phyloP scores from a whole-genome alignment of 805 yeast genomes.

The Ogataea haglerorum region DNA sequence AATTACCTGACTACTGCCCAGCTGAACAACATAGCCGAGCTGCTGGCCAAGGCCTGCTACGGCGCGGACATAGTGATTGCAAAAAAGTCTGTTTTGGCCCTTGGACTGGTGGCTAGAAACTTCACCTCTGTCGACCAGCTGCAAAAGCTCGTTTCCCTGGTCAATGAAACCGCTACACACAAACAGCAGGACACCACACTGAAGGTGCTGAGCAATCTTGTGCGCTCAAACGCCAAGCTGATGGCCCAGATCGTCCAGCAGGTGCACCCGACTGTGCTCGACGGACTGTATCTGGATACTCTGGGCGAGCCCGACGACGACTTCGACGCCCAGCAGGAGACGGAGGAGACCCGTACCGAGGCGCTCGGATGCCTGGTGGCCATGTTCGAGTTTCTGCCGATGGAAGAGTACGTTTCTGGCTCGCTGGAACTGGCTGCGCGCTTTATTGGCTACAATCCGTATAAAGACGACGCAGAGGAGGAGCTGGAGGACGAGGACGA shows the following conservation, averaged over 20 bases:
- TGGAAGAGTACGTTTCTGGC: slow-evolving; percentile 27
- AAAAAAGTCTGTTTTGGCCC: slow-evolving; percentile 41
- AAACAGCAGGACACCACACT: slow-evolving; percentile 18
- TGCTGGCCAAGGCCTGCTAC: slow-evolving; percentile 37
- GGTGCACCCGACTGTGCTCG: slow-evolving; percentile 15
- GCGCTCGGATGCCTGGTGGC: slow-evolving; percentile 39
- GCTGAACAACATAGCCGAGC: slow-evolving; percentile 21
- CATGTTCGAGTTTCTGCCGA: slow-evolving; percentile 38
- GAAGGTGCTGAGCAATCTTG: slow-evolving; percentile 19
- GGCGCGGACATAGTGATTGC: slow-evolving; percentile 42
- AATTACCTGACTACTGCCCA: slow-evolving; percentile 25
- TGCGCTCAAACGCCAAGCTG: slow-evolving; percentile 28
- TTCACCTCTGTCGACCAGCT: slow-evolving; percentile 22
- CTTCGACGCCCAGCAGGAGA: slow-evolving; percentile 31
- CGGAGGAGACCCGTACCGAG: slow-evolving; percentile 45
- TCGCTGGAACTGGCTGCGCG: slow-evolving; percentile 29
- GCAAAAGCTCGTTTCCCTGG: slow-evolving; percentile 15
- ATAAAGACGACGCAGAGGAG: slow-evolving; percentile 33
- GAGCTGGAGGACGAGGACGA: slow-evolving; percentile 33
- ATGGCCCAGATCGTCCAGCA: slow-evolving; percentile 15
- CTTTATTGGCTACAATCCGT: slow-evolving; percentile 47
- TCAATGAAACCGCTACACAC: background rate
- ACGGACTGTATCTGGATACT: slow-evolving; percentile 16
- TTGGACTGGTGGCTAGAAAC: slow-evolving; percentile 33
- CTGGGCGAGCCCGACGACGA: slow-evolving; percentile 30